Percentiles rank a stretch among this genome's conserved stretches.
These are phyloP conservation scores for Plasmodium reichenowi DNA, from an alignment of 169 alveolate species.

Conservation along the genomic window DNA sequence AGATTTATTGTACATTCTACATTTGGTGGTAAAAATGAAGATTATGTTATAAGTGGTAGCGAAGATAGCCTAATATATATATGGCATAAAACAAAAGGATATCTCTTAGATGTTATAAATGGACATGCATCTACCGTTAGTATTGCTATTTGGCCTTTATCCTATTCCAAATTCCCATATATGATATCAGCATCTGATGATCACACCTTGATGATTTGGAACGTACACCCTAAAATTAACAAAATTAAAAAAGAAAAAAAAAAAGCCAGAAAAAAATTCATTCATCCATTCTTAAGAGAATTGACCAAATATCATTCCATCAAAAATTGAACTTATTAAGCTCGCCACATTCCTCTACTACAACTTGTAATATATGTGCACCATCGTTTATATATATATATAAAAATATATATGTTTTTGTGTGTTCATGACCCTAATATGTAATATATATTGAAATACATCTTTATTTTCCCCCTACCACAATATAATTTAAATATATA, in stretches of 20 bases:
- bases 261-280: slow-evolving; percentile 25
- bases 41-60: slow-evolving; percentile 89
- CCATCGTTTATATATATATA: too few species aligned
- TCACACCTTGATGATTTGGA: slow-evolving; percentile 83
- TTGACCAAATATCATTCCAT: slow-evolving; percentile 10
- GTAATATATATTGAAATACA: too few species aligned
- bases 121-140: slow-evolving; percentile 91
- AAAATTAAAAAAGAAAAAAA: slow-evolving; percentile 5
- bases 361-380: too few species aligned
- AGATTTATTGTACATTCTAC: slow-evolving; percentile 87
- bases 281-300: slow-evolving; percentile 55
- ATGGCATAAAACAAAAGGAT: slow-evolving; percentile 89
- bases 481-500: too few species aligned
- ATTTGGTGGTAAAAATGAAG: slow-evolving; percentile 89
- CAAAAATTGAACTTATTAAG: neutral
- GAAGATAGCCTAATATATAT: slow-evolving; percentile 91
- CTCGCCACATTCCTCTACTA: too few species aligned
- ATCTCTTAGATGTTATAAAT: slow-evolving; percentile 82
- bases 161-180: slow-evolving; percentile 66
- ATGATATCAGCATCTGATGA: slow-evolving; percentile 86
- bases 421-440: too few species aligned
- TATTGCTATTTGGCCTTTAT: slow-evolving; percentile 87
- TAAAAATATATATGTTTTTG: too few species aligned
- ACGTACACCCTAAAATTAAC: slow-evolving; percentile 42
- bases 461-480: too few species aligned